Conservation (phyloP, 2,329 filamentous ascomycete species). For the Xylaria arbuscula region DNA sequence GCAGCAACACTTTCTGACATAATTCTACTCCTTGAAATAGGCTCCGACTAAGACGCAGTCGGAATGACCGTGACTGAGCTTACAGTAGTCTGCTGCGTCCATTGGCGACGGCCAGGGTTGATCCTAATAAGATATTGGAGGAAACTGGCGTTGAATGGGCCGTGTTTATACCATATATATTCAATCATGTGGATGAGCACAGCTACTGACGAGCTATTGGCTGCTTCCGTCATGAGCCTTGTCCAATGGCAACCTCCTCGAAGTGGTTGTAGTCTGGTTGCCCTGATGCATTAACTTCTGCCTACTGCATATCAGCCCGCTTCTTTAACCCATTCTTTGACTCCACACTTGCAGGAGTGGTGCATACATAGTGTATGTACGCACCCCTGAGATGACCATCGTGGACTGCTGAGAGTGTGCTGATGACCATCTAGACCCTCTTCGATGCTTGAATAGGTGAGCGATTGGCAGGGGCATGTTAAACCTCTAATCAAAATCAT, state of each 20-base stretch:
- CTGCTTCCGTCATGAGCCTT: background rate
- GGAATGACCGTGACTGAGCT: constrained; percentile 5
- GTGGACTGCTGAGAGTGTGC: constrained; percentile 34
- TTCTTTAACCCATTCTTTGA: constrained; percentile 24
- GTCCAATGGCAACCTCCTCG: constrained; percentile 20
- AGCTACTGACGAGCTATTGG: constrained; percentile 16
- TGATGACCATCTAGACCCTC: constrained; percentile 29
- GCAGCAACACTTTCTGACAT: constrained; percentile 19
- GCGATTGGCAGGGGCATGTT: constrained; percentile 3
- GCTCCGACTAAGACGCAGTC: background rate
- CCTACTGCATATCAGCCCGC: constrained; percentile 16
- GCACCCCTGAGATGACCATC: constrained; percentile 30
- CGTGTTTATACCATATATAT: constrained; percentile 19
- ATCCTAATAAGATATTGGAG: constrained; percentile 5
- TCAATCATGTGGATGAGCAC: constrained; percentile 28
- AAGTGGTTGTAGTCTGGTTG: constrained; percentile 16
- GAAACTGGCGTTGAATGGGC: constrained; percentile 9
- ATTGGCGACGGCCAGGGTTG: constrained; percentile 19
- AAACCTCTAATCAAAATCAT: constrained; percentile 10
- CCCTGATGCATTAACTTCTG: constrained; percentile 21
- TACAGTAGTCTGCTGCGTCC: constrained; percentile 17
- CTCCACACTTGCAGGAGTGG: constrained; percentile 25
- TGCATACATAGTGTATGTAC: constrained; percentile 24
- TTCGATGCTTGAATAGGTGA: background rate
- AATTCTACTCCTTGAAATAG: constrained; percentile 4